phyloP scores from a whole-genome alignment of 2,329 filamentous ascomycete genomes.

The Cyphellophora europaea region DNA sequence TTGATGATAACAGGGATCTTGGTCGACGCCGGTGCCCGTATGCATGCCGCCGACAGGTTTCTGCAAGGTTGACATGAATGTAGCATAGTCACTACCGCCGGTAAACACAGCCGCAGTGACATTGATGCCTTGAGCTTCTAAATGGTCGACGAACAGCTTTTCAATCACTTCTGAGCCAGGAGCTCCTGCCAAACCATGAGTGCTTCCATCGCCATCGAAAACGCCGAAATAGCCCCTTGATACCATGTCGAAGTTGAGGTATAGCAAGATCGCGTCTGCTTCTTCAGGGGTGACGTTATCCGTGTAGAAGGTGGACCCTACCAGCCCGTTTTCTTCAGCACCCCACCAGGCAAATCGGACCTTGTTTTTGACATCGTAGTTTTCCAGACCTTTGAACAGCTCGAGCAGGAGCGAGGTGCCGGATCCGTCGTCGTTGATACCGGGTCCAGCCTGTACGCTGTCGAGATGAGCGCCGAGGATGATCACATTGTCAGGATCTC shows the following conservation, averaged over 20 bases:
- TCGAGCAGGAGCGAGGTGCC: slow-evolving; percentile 54
- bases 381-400: slow-evolving; percentile 50
- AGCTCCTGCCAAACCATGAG: slow-evolving; percentile 44
- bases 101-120: slow-evolving; percentile 66
- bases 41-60: slow-evolving; percentile 66
- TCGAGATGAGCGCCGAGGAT: slow-evolving; percentile 54
- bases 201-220: slow-evolving; percentile 48
- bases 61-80: slow-evolving; percentile 63
- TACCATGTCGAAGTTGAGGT: slow-evolving; percentile 66
- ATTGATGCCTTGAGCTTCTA: slow-evolving; percentile 50
- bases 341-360: slow-evolving; percentile 59
- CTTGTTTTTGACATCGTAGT: slow-evolving; percentile 63
- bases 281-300: slow-evolving; percentile 31
- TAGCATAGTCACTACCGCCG: slow-evolving; percentile 70
- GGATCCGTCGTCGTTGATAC: slow-evolving; percentile 71
- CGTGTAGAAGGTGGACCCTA: slow-evolving; percentile 51
- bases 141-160: slow-evolving; percentile 59
- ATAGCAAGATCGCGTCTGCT: slow-evolving; percentile 51
- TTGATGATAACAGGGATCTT: slow-evolving; percentile 48
- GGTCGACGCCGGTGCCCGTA: slow-evolving; percentile 61
- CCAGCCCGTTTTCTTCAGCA: slow-evolving; percentile 52
- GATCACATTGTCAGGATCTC: slow-evolving; percentile 49
- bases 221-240: slow-evolving; percentile 49
- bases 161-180: slow-evolving; percentile 60
- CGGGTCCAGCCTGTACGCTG: slow-evolving; percentile 51